Conservation (phyloP, 495 filamentous ascomycete species). For the Penicillium desertorum region DNA sequence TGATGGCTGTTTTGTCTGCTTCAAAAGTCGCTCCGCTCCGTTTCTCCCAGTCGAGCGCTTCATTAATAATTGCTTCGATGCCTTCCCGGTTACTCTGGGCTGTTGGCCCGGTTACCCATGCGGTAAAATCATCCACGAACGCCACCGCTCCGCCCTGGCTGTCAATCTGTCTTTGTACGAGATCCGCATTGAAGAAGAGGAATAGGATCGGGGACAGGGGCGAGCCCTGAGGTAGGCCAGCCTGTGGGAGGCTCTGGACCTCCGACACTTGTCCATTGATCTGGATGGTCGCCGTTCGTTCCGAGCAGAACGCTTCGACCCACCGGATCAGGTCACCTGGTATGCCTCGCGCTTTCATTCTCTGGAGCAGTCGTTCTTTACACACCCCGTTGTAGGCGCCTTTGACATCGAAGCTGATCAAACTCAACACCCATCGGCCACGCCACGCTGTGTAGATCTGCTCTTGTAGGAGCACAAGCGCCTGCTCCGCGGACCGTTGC, state of each 20-base stretch:
- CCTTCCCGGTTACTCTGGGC: too few relatives aligned
- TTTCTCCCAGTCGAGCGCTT: too few relatives aligned
- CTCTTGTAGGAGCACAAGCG: too few relatives aligned
- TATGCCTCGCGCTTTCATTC: constrained; percentile 17
- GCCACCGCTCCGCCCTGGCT: too few relatives aligned
- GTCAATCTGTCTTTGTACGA: constrained; percentile 2
- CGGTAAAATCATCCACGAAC: too few relatives aligned
- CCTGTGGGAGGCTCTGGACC: too few relatives aligned
- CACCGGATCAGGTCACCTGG: constrained; percentile 28
- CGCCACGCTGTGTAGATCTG: background rate
- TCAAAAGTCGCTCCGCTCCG: background rate
- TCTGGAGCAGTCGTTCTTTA: background rate
- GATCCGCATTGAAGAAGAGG: constrained; percentile 35
- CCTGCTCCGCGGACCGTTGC: too few relatives aligned
- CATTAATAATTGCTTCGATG: too few relatives aligned
- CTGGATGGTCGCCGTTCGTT: constrained; percentile 13
- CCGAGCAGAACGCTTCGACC: constrained; percentile 34
- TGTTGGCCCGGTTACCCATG: too few relatives aligned
- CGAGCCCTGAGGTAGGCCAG: constrained; percentile 27
- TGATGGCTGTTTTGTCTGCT: constrained; percentile 2
- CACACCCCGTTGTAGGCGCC: constrained; percentile 43
- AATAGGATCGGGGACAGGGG: constrained; percentile 36
- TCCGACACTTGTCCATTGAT: too few relatives aligned
- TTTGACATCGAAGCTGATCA: constrained; percentile 45
- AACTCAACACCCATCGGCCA: constrained; percentile 19